phyloP scores from a whole-genome alignment of 257 asterid genomes.

The Misopates orontium region DNA sequence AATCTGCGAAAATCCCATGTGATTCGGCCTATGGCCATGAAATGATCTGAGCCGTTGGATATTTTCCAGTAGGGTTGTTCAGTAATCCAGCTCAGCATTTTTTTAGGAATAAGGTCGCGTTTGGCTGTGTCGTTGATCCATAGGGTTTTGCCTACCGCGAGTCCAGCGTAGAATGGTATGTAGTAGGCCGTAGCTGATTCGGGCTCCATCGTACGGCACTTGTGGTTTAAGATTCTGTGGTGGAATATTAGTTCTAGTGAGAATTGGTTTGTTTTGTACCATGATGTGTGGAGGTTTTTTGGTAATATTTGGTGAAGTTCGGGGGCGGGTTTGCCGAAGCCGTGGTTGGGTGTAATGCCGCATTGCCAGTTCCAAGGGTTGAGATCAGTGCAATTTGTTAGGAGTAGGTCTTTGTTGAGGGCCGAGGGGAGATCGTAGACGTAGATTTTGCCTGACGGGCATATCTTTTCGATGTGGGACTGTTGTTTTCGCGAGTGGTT shows the following conservation, averaged over 20 bases:
- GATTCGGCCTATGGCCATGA: slow-evolving; percentile 53
- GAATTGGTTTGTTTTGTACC: slow-evolving; percentile 71
- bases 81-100: slow-evolving; percentile 51
- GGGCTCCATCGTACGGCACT: slow-evolving; percentile 37
- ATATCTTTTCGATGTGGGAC: slow-evolving; percentile 10
- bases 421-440: slow-evolving; percentile 53
- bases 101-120: slow-evolving; percentile 45
- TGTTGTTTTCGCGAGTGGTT: no score
- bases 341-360: slow-evolving; percentile 54
- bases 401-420: slow-evolving; percentile 40
- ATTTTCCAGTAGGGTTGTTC: slow-evolving; percentile 41
- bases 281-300: slow-evolving; percentile 37
- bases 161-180: slow-evolving; percentile 65
- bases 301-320: slow-evolving; percentile 40
- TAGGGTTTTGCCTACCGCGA: slow-evolving; percentile 58
- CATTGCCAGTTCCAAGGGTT: slow-evolving; percentile 65
- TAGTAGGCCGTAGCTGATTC: slow-evolving; percentile 47
- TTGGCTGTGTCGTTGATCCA: slow-evolving; percentile 57
- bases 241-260: slow-evolving; percentile 64
- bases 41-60: slow-evolving; percentile 61
- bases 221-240: slow-evolving; percentile 30
- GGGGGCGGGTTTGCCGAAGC: slow-evolving; percentile 57
- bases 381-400: slow-evolving; percentile 46
- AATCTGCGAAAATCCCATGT: slow-evolving; percentile 66
- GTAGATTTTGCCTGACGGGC: slow-evolving; percentile 43